A percentile compares a stretch with the other conserved stretches of the same genome.
Evolutionary conservation across 2,329 filamentous ascomycete genomes (phyloP).

Genomic region (Coleophoma crateriformis): DNA sequence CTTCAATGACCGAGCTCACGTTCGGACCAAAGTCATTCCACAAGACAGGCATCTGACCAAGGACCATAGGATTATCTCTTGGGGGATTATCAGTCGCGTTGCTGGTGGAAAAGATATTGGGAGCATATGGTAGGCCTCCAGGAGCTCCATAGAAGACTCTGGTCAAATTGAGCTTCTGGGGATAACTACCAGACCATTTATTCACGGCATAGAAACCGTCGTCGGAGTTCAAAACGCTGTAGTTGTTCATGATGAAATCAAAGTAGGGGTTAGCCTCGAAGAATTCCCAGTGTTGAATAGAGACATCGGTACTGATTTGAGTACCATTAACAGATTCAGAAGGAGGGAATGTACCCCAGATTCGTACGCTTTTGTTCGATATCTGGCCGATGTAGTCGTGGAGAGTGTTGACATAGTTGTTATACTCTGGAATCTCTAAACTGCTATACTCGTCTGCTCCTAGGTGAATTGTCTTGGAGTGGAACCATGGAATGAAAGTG

Average conservation of each 20-base stretch:
- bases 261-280: slow-evolving; percentile 42
- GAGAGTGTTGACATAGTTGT: slow-evolving; percentile 47
- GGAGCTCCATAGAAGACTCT: slow-evolving; percentile 38
- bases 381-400: slow-evolving; percentile 34
- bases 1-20: slow-evolving; percentile 43
- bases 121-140: slow-evolving; percentile 37
- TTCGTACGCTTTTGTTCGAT: slow-evolving; percentile 39
- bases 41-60: slow-evolving; percentile 42
- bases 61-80: slow-evolving; percentile 31
- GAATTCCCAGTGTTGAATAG: slow-evolving; percentile 50
- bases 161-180: slow-evolving; percentile 38
- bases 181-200: slow-evolving; percentile 41
- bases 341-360: slow-evolving; percentile 52
- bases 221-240: slow-evolving; percentile 47
- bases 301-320: slow-evolving; percentile 38
- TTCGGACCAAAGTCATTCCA: slow-evolving; percentile 53
- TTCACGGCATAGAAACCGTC: slow-evolving; percentile 45
- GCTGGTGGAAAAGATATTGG: slow-evolving; percentile 42
- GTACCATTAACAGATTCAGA: slow-evolving; percentile 22
- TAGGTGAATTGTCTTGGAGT: slow-evolving; percentile 48
- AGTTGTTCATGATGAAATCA: slow-evolving; percentile 32
- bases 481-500: slow-evolving; percentile 49
- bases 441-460: slow-evolving; percentile 50
- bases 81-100: slow-evolving; percentile 42
- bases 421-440: slow-evolving; percentile 40